Percentiles rank a stretch among this genome's conserved stretches.
These are phyloP conservation scores for Neonectria coccinea DNA, from an alignment of 2,329 filamentous ascomycete genomes.

Conservation along the genomic window DNA sequence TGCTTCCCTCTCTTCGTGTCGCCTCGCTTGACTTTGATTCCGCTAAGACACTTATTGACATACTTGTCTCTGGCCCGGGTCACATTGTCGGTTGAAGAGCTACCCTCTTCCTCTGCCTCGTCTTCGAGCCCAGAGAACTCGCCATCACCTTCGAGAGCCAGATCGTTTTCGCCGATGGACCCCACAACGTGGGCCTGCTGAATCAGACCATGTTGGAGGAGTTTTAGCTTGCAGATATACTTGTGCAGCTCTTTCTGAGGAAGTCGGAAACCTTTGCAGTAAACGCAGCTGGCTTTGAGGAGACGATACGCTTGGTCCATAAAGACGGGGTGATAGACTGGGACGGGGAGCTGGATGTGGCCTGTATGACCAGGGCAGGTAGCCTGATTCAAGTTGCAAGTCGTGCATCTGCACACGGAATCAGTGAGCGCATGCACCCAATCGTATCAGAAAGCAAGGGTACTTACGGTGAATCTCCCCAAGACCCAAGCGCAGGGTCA, in stretches of 20 bases:
- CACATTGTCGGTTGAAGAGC: constrained; percentile 62
- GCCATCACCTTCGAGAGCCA: constrained; percentile 49
- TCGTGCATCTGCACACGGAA: constrained; percentile 76
- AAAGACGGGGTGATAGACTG: constrained; percentile 96
- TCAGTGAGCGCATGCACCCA: constrained; percentile 24
- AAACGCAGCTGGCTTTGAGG: constrained; percentile 87
- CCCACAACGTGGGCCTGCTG: constrained; percentile 73
- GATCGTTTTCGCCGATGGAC: constrained; percentile 59
- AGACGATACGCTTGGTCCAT: constrained; percentile 91
- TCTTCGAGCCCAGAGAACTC: constrained; percentile 59
- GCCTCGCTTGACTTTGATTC: constrained; percentile 62
- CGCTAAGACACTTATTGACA: constrained; percentile 77
- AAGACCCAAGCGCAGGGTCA: constrained; percentile 90
- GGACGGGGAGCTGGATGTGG: constrained; percentile 93
- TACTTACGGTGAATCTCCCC: constrained; percentile 81
- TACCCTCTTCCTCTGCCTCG: constrained; percentile 74
- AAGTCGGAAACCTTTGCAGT: constrained; percentile 89
- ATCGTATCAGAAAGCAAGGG: background rate
- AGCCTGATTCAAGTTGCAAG: constrained; percentile 85
- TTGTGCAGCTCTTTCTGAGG: constrained; percentile 80
- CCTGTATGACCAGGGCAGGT: constrained; percentile 93
- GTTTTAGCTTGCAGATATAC: constrained; percentile 84
- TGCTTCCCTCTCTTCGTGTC: constrained; percentile 76
- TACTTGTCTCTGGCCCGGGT: constrained; percentile 70
- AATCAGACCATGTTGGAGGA: constrained; percentile 87